phyloP scores from a whole-genome alignment of 2,329 filamentous ascomycete species.

The Cytospora piceae region DNA sequence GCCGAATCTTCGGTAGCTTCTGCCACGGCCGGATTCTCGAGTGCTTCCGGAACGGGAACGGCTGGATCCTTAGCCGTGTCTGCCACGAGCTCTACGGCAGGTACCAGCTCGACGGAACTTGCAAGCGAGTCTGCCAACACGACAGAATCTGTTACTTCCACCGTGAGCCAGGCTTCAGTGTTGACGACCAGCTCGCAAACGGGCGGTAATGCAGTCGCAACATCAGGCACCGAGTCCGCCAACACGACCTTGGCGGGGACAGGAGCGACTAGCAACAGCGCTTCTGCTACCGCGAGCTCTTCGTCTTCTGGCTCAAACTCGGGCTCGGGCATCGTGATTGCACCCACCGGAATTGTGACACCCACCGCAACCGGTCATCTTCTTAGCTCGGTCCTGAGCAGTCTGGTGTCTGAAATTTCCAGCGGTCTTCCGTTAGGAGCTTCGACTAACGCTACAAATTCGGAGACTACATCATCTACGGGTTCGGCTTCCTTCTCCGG shows the following conservation, averaged over 20 bases:
- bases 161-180: background rate
- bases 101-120: background rate
- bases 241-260: conserved; percentile 13
- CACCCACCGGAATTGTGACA: conserved; percentile 41
- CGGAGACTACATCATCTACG: conserved; percentile 10
- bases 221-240: conserved; percentile 14
- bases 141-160: conserved; percentile 2
- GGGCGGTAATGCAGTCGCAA: conserved; percentile 5
- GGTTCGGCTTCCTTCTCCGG: conserved; percentile 21
- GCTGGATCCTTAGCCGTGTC: background rate
- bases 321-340: conserved; percentile 37
- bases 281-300: conserved; percentile 5
- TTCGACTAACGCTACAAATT: conserved; percentile 28
- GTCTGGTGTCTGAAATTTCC: conserved; percentile 31
- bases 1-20: background rate
- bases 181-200: conserved; percentile 11
- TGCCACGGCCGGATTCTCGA: background rate
- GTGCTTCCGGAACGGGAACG: background rate
- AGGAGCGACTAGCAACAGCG: background rate
- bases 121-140: background rate
- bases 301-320: conserved; percentile 3
- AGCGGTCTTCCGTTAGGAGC: conserved; percentile 20
- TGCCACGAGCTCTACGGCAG: conserved; percentile 4
- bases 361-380: conserved; percentile 18
- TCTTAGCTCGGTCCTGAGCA: conserved; percentile 32